These are phyloP conservation scores for Colletotrichum sp. DNA, from an alignment of 2,329 filamentous ascomycete species.

Conservation along the genomic window DNA sequence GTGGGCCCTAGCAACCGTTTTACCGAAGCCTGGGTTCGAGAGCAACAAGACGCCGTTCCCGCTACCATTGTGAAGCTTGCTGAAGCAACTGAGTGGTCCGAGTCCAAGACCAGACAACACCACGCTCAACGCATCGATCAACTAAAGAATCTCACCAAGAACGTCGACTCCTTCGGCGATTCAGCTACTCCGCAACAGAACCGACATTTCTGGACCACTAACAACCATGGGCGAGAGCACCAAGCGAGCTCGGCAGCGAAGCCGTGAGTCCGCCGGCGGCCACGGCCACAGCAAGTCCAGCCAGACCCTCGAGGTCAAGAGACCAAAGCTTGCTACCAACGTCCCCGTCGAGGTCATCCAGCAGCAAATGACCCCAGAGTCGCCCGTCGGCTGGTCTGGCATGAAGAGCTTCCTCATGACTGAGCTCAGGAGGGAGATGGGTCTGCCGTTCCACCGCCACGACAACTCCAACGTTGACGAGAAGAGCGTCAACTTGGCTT, in stretches of 20 bases:
- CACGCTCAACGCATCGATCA: conserved; percentile 12
- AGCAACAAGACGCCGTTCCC: conserved; percentile 15
- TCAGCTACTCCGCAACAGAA: background rate
- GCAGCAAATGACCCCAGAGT: conserved; percentile 2
- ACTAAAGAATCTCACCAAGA: conserved; percentile 11
- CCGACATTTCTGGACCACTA: background rate
- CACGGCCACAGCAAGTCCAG: background rate
- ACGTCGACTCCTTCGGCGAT: conserved; percentile 5
- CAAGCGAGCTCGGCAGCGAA: conserved; percentile 18
- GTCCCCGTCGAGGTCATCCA: conserved; percentile 12
- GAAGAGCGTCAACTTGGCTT: conserved; percentile 18
- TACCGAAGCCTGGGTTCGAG: conserved; percentile 18
- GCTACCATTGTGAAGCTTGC: conserved; percentile 16
- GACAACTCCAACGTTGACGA: conserved; percentile 7
- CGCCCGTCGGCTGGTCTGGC: background rate
- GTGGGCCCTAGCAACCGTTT: conserved; percentile 8
- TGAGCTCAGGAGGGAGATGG: conserved; percentile 15
- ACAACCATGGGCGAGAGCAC: conserved; percentile 17
- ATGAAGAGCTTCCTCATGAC: conserved; percentile 21
- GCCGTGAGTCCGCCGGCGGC: conserved; percentile 6
- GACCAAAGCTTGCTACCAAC: conserved; percentile 8
- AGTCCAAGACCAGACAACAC: conserved; percentile 6
- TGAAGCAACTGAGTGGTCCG: conserved; percentile 2
- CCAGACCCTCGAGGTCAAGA: conserved; percentile 1
- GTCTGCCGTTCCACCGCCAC: conserved; percentile 2